Percentiles rank a stretch among this genome's conserved stretches.
These are phyloP conservation scores for Hypsizygus marmoreus DNA, from an alignment of 768 basidiomycete genomes.

Conservation along the genomic window DNA sequence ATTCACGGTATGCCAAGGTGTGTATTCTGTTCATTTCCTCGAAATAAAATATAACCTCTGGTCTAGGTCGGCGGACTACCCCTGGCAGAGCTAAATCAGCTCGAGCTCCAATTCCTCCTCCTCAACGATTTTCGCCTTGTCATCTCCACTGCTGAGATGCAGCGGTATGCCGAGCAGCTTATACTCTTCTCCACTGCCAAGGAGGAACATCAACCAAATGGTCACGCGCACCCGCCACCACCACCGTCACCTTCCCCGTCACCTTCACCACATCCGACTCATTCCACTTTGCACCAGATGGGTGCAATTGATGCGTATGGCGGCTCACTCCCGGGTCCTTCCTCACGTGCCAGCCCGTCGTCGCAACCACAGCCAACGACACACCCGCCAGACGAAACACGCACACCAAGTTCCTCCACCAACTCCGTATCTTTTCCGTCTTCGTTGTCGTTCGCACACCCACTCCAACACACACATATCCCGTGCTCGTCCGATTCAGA, in stretches of 20 bases:
- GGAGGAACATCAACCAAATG: constrained; percentile 7
- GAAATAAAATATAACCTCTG: neutral
- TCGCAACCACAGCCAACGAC: constrained; percentile 19
- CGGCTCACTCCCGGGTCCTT: constrained; percentile 34
- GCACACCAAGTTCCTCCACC: neutral
- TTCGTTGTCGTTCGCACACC: neutral
- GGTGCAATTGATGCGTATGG: constrained; percentile 58
- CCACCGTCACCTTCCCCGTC: neutral
- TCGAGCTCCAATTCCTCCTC: constrained; percentile 95
- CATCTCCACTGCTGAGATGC: constrained; percentile 89
- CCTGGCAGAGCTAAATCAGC: constrained; percentile 88
- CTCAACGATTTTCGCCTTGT: constrained; percentile 93
- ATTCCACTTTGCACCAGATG: constrained; percentile 35
- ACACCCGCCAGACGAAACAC: neutral
- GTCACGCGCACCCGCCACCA: constrained; percentile 3
- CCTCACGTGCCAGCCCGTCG: constrained; percentile 23
- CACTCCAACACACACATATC: constrained; percentile 2
- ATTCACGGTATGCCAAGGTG: constrained; percentile 97
- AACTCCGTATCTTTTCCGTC: neutral
- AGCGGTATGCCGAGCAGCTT: constrained; percentile 90
- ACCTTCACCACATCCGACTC: neutral
- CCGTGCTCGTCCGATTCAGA: neutral
- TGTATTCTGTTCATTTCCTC: constrained; percentile 23
- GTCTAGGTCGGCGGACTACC: constrained; percentile 94
- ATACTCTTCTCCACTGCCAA: constrained; percentile 58